Base-by-base conservation (phyloP, 225 moss, liverwort and hornwort genomes). In the Sphagnum contortum region DNA sequence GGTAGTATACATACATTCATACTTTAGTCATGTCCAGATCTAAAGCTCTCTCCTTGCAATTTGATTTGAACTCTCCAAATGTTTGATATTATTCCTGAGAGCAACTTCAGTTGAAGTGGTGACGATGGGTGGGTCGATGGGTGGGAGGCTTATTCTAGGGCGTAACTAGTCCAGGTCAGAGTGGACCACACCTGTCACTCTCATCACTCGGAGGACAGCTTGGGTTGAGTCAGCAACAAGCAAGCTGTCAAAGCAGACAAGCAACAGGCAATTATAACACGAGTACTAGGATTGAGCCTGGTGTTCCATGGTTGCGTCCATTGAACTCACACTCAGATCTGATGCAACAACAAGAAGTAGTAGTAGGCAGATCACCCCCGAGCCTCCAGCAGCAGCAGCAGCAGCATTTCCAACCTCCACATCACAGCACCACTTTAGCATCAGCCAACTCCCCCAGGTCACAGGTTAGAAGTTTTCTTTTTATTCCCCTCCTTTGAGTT, bases 271-370 rank as follows among this genome's bases (percentile, higher is more conserved):
- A 71, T 64, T 91, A 76, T 72, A 85, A 74, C 29, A 29, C 29
- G 29, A 29, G 29, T 29, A 29, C 29, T 73, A 82, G 81, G 55
- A 79, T 94, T 66, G 88, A 87, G 57, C 70, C 85, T 65, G 58
- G 84, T 10, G 86, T 86, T 68, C 79, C 88, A 59, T 94, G 94
- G 94, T 72, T 89, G 62, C 79, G 94, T 59, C 84, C 86, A 64
- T 73, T 70, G 11, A 81, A 79, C 65, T 72, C 87, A 60, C 58
- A 76, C 61, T 70, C 86, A 65, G 91, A 86, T 55, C 71, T 91
- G 48, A 71, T 78, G 45, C 86, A 84, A 29, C 29, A 29, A 29
- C 29, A 29, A 29, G 29, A 29, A 29, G 29, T 29, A 72, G 69
- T 73, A 46, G 88, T 76, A 55, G 70, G 62, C 63, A 82, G 91